Percentiles rank a stretch among this genome's conserved stretches.
phyloP scores from a whole-genome alignment of 441 rosid genomes.

The Capsella rubella region DNA sequence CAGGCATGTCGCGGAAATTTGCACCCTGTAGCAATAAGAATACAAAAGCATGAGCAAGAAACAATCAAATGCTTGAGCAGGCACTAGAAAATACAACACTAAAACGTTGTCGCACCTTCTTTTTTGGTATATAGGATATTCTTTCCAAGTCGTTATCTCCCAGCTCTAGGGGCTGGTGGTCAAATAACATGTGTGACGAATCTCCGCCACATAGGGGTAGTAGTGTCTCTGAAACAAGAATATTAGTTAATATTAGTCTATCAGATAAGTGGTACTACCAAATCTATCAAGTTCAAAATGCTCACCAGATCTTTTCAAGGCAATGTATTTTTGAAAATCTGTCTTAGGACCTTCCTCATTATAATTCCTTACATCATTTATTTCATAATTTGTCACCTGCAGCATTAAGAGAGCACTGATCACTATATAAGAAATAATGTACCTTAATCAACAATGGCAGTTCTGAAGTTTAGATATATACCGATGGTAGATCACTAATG shows the following conservation, averaged over 20 bases:
- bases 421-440: background rate
- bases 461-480: conserved; percentile 22
- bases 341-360: conserved; percentile 14
- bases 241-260: background rate
- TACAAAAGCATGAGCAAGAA: conserved; percentile 10
- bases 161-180: conserved; percentile 58
- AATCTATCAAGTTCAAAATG: conserved; percentile 10
- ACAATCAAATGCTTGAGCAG: background rate
- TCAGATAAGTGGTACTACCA: background rate
- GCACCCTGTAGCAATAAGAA: conserved; percentile 42
- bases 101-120: conserved; percentile 47
- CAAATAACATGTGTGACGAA: conserved; percentile 42
- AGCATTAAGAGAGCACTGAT: background rate
- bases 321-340: conserved; percentile 44
- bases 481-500: conserved; percentile 46
- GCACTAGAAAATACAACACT: background rate
- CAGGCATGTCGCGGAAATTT: conserved; percentile 43
- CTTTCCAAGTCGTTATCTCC: conserved; percentile 59
- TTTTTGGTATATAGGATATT: conserved; percentile 61
- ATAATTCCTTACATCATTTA: conserved; percentile 35
- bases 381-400: conserved; percentile 40
- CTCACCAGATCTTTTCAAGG: conserved; percentile 39
- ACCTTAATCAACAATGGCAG: background rate
- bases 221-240: conserved; percentile 28
- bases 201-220: conserved; percentile 17